Evolutionary conservation across 176 grass and related monocot genomes (phyloP).

Genomic region (Pharus latifolius): DNA sequence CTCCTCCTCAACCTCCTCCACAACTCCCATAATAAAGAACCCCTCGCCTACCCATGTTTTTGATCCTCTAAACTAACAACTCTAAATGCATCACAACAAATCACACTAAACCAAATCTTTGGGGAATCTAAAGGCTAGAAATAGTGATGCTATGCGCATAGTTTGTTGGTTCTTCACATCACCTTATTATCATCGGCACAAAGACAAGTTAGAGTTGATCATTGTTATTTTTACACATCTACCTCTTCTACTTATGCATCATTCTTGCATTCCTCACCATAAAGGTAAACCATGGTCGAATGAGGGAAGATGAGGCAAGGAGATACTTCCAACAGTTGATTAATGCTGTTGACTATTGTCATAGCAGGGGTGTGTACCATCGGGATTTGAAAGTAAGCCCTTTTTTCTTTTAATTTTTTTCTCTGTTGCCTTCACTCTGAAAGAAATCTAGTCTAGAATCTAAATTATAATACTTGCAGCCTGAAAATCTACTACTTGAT

Average conservation of each 20-base stretch:
- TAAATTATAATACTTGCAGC: constrained; percentile 38
- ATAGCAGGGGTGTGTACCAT: constrained; percentile 97
- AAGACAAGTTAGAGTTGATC: not conserved
- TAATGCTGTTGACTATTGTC: constrained; percentile 96
- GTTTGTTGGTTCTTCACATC: too few species aligned
- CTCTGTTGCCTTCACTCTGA: not conserved
- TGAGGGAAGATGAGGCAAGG: constrained; percentile 94
- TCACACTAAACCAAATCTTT: too few species aligned
- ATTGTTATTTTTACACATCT: not conserved
- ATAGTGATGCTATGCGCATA: too few species aligned
- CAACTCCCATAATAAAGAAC: too few species aligned
- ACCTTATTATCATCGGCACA: too few species aligned
- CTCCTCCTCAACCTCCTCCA: too few species aligned
- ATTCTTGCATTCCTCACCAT: constrained; percentile 7
- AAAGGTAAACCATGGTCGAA: constrained; percentile 86
- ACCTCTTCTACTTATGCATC: too few species aligned
- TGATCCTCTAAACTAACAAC: too few species aligned
- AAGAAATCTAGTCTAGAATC: constrained; percentile 1
- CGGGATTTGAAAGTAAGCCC: constrained; percentile 77
- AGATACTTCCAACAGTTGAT: constrained; percentile 97
- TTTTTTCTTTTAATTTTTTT: not conserved
- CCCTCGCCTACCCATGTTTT: too few species aligned
- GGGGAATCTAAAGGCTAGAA: too few species aligned
- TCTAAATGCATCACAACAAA: too few species aligned
- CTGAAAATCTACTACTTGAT: constrained; percentile 90